These are phyloP conservation scores for Fusarium newnesense DNA, from an alignment of 2,329 filamentous ascomycete species.

Conservation along the genomic window DNA sequence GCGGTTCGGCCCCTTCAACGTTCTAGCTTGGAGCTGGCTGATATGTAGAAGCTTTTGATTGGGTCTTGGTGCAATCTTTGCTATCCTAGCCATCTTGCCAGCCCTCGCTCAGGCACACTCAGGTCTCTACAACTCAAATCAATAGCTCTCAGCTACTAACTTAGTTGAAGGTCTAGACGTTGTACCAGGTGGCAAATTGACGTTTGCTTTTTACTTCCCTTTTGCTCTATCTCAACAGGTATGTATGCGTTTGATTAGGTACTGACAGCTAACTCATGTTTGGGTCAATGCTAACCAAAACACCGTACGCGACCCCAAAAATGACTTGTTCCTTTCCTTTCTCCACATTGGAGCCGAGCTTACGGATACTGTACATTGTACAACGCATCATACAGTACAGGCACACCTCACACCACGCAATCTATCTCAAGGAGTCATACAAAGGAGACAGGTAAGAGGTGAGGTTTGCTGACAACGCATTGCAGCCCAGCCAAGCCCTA, in stretches of 20 bases:
- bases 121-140: neutral
- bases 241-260: neutral
- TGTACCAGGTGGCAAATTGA: neutral
- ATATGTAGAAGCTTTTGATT: constrained; percentile 20
- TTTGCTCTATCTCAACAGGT: neutral
- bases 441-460: neutral
- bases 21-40: constrained; percentile 20
- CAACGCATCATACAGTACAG: constrained; percentile 17
- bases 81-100: constrained; percentile 11
- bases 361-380: constrained; percentile 11
- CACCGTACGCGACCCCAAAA: constrained; percentile 1
- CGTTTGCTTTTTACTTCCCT: neutral
- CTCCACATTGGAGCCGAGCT: constrained; percentile 28
- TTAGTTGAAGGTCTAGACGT: neutral
- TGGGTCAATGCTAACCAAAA: neutral
- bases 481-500: constrained; percentile 25
- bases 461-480: constrained; percentile 36
- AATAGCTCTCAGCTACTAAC: neutral
- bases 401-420: constrained; percentile 27
- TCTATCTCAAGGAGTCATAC: neutral
- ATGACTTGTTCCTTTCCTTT: neutral
- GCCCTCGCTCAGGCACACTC: constrained; percentile 29
- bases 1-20: constrained; percentile 35
- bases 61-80: constrained; percentile 3
- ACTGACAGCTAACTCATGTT: neutral